Base-by-base conservation (phyloP, 164 flowering plant genomes). In the Litsea cubeba region DNA sequence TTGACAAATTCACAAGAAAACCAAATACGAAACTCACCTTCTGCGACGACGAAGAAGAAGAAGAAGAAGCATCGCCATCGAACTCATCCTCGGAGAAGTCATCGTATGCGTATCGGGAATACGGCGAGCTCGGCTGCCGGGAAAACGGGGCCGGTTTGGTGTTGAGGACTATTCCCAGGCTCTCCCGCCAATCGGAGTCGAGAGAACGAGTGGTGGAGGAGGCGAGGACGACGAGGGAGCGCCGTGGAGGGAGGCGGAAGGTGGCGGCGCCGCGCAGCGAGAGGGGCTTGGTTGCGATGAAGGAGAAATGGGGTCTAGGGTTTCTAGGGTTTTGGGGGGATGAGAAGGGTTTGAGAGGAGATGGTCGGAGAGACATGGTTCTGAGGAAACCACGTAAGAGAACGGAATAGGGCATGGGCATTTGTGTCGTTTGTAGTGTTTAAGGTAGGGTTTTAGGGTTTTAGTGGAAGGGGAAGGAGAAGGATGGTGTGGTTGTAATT, bases 201-300 rank as follows among this genome's bases (percentile, higher is more conserved):
- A 73, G 57, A 28, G 82, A 73, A 10, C 72, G 72, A 70, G 77
- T n/a, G 51, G 75, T 60, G 26, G 75, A 23, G 10, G 81, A 28
- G 20, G 80, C 58, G 11, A 84, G 8, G 17, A 76, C 72, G 74
- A 81, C 58, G 67, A 79, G 79, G 66, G 88, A 80, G 69, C 84
- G 89, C 72, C 88, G 90, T 2, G 87, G 95, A 30, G 90, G 89
- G 28, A 85, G 76, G 80, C 84, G 86, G 22, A 87, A 79, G 75
- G 81, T 70, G 77, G 82, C 86, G 74, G 73, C 46, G 15, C 79
- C 58, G 6, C 82, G 85, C 85, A 74, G 64, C 80, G 84, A 76
- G 85, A 86, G 79, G 87, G 86, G 89, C 10, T 40, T 40, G 46
- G 87, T 87, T 60, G 81, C 35, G 75, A 65, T 62, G 65, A 40